Evolutionary conservation across 345 rosid genomes (phyloP), one percentile per base, ranked within the genome.

Genomic region (Brassica cretica): DNA sequence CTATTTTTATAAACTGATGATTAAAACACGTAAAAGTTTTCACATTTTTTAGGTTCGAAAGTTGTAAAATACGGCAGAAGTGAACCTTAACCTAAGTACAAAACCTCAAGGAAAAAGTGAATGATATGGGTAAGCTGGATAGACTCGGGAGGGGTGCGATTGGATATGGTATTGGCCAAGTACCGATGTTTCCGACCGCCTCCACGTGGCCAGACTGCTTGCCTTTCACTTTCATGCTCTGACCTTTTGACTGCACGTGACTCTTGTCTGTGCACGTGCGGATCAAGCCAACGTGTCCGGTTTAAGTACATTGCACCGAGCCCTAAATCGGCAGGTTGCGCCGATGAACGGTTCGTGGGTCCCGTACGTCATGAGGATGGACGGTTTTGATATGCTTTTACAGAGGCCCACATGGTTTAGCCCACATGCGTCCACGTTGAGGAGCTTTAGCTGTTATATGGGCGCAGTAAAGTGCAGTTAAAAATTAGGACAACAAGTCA

Each of bases 241-340:
- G 85, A 82, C 82, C 62, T 75, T 33, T 84, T 85, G 87, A 82
- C 90, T 85, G 68, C 90, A 87, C 90, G 87, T 86, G 85, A 74
- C 80, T 68, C 53, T 66, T 79, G 84, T 64, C 75, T 66, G 75
- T 70, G 79, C 83, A 80, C 83, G 83, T 80, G 83, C 58, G 79
- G 67, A 68, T 66, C 39, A 64, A 64, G 65, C 67, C 64, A 70
- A 73, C 78, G 70, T 70, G 79, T 74, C 41, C 25, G 61, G 68
- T 69, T 74, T 61, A 64, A 64, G 79, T 75, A 75, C 82, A 80
- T 64, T 80, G 82, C 76, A 80, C 82, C 79, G 79, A 63, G 80
- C 60, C 67, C 71, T 80, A 75, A 76, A 73, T 67, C 70, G 74
- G 75, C 79, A 70, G 75, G 68, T 78, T 56, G 14, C 79, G 80